phyloP scores from a whole-genome alignment of 2,329 filamentous ascomycete species.

The Talaromyces rugulosus region DNA sequence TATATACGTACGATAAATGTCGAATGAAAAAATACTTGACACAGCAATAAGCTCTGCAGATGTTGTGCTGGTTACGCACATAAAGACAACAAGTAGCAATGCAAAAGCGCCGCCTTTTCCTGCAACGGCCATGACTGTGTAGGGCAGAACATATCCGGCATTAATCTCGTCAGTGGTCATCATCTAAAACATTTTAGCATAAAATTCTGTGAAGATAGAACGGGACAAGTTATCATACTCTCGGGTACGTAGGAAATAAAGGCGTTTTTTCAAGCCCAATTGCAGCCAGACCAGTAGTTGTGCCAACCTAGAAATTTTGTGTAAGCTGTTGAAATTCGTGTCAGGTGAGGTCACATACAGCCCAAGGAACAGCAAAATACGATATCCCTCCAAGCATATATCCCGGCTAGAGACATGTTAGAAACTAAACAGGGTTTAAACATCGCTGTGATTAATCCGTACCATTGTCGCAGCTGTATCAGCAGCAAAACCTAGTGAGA shows the following conservation, averaged over 20 bases:
- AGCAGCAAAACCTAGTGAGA: constrained; percentile 5
- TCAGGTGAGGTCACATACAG: neutral
- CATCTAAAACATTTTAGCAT: neutral
- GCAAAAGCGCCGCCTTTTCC: constrained; percentile 7
- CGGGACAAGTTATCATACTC: neutral
- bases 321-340: neutral
- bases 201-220: too few species aligned
- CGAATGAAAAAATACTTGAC: constrained; percentile 8
- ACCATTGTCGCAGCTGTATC: constrained; percentile 11
- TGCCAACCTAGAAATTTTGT: constrained; percentile 5
- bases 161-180: constrained; percentile 10
- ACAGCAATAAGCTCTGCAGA: constrained; percentile 10
- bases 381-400: constrained; percentile 10
- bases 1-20: constrained; percentile 9
- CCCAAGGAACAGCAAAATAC: constrained; percentile 10
- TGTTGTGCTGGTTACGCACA: constrained; percentile 7
- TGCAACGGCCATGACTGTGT: constrained; percentile 8
- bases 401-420: constrained; percentile 3
- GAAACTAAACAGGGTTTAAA: neutral
- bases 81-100: constrained; percentile 7
- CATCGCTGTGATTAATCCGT: neutral
- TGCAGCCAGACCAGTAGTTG: constrained; percentile 7
- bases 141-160: constrained; percentile 10
- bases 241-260: constrained; percentile 6
- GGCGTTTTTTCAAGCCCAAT: constrained; percentile 6